Base-by-base conservation (phyloP, 2,329 filamentous ascomycete species). In the Fusarium virguliforme region DNA sequence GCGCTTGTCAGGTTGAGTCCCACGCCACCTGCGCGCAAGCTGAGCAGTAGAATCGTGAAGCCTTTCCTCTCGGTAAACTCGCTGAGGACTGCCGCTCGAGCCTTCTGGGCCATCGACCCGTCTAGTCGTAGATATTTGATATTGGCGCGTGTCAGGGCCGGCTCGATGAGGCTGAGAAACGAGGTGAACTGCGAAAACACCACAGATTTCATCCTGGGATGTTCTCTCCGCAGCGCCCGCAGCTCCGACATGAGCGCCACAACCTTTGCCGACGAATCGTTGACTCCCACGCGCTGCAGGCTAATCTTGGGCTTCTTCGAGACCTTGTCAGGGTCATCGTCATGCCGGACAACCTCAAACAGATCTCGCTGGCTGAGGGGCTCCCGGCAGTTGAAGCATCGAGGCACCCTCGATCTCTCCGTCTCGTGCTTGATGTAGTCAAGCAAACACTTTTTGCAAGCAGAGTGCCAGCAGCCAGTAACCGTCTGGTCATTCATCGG, bases 121-220 rank as follows among this genome's bases (percentile, higher is more conserved):
- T 99, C 96, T 41, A 99, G 91, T 6, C 96, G 93, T n/a, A 98
- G 85, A 77, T 91, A 93, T 0, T 87, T 85, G 76, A 99, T 93
- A 40, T 92, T 91, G 13, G 90, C 89, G 43, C 89, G 88, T 1
- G 84, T 79, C 4, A 99, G 87, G 0, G 94, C 93, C 0, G 94
- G 93, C 71, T 94, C 92, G 70, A 99, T 97, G 12, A 99, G 89
- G 70, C 94, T 91, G 73, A 99, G 89, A 80, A 98, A 99, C 0
- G 95, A 97, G 0, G 96, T 99, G 80, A 99, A 99, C 81, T 99
- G 96, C 62, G 93, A 96, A 82, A 99, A 99, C 34, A 99, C 91
- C 24, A 98, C 95, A 1, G 93, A 94, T 81, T 98, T 98, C 54
- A 91, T 92, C 6, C 81, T 85, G 0, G 91, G 88, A n/a, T 92